Evolutionary conservation across 1,139 yeast species (phyloP), one percentile per base, ranked within the genome.

Genomic region (Debaryomyces singareniensis): DNA sequence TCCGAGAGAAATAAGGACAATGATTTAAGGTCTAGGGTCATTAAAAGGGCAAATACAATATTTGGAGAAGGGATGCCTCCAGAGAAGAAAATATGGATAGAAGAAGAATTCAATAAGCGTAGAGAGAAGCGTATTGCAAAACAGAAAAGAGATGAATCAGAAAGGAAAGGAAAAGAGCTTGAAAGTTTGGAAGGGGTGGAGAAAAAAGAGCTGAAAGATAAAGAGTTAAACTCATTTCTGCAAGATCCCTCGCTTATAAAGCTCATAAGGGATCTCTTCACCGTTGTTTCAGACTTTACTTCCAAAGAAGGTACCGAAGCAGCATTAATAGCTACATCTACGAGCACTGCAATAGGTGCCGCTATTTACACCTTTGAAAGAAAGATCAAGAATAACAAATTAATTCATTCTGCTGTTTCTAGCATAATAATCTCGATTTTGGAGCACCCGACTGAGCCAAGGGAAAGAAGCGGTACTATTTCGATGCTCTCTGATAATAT

Each of bases 1-100:
- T 71, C 74, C 11, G 82, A 81, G 38, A 68, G 93, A 39, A 89
- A 89, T 51, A 80, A 85, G 56, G 96, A 86, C 50, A 82, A 84
- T 44, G 97, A 89, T 50, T 59, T 89, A 35, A 68, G 94, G 31
- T 75, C 84, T 1, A 64, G 97, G 32, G 81, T 91, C 16, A 68
- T 73, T 37, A 79, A 78, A 41, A 64, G 91, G 27, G 96, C 97
- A 0, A 63, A 62, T 26, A 55, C 58, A 13, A 58, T 81, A 40
- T 87, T 76, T 56, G 95, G 96, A 1, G 68, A 63, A 9, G 63
- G 58, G 3, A 77, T 69, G 4, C 65, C 78, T 5, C 59, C 69
- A 4, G 73, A 63, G 11, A 75, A 75, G 43, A 51, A 58, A n/a
- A 61, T 69, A 28, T 89, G 97, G 96, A 70, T 85, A 13, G 82